Percentiles rank a stretch among this genome's conserved stretches.
Evolutionary conservation across 495 filamentous ascomycete genomes (phyloP).

Genomic region (Ramalina intermedia): DNA sequence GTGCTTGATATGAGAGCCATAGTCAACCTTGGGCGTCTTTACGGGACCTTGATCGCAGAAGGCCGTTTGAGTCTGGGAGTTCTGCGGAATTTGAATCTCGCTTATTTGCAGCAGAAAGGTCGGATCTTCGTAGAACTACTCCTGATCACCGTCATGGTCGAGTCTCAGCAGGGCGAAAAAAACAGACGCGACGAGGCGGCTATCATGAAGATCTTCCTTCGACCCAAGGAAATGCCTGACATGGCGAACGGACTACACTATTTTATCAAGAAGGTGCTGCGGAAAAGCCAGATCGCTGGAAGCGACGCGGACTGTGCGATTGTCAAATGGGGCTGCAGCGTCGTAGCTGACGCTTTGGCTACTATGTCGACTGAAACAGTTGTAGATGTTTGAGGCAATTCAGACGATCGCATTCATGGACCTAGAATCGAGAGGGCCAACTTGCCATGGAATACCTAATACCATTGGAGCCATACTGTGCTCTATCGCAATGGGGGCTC

Average conservation of each 20-base stretch:
- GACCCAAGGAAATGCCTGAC: conserved; percentile 41
- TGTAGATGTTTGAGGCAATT: background rate
- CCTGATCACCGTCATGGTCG: conserved; percentile 57
- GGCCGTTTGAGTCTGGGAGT: conserved; percentile 47
- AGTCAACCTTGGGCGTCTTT: conserved; percentile 86
- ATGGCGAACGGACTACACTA: conserved; percentile 58
- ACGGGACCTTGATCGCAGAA: conserved; percentile 55
- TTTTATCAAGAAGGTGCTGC: conserved; percentile 64
- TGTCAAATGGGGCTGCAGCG: conserved; percentile 57
- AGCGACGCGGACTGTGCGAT: conserved; percentile 43
- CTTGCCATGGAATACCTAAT: too few species aligned
- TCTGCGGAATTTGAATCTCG: conserved; percentile 65
- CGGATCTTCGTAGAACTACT: conserved; percentile 66
- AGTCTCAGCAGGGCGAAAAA: conserved; percentile 30
- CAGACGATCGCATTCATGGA: too few species aligned
- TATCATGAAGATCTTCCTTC: conserved; percentile 51
- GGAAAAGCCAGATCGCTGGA: conserved; percentile 55
- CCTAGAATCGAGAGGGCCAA: too few species aligned
- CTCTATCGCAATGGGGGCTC: too few species aligned
- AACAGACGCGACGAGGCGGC: conserved; percentile 32
- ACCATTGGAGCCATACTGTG: too few species aligned
- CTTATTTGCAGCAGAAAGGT: conserved; percentile 61
- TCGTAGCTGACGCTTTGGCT: conserved; percentile 44
- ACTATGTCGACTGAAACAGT: conserved; percentile 24
- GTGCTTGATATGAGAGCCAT: conserved; percentile 44